Conservation (phyloP, 2,329 filamentous ascomycete species). For the Ceratocystis lukuohia region DNA sequence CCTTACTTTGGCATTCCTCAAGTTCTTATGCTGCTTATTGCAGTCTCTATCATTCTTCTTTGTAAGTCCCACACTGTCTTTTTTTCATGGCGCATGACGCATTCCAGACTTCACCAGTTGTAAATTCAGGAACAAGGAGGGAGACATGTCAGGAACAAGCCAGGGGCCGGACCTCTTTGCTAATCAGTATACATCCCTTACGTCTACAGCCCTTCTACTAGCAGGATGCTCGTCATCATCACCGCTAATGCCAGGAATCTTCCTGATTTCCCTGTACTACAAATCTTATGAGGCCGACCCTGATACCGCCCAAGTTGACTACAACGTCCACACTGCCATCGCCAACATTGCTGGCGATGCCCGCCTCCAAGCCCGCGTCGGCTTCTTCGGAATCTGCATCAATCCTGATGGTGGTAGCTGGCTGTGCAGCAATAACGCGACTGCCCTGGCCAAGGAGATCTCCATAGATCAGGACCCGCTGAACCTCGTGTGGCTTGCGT, state of each 20-base stretch:
- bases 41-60: conserved; percentile 80
- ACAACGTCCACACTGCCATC: conserved; percentile 72
- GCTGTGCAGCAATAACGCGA: conserved; percentile 95
- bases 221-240: conserved; percentile 96
- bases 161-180: not conserved
- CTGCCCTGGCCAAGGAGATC: conserved; percentile 77
- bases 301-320: conserved; percentile 78
- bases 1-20: conserved; percentile 64
- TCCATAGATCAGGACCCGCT: conserved; percentile 86
- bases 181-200: conserved; percentile 9
- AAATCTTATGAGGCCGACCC: conserved; percentile 70
- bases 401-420: conserved; percentile 81
- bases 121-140: conserved; percentile 1
- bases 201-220: conserved; percentile 60
- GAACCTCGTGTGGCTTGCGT: conserved; percentile 92
- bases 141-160: not conserved
- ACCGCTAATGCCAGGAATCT: conserved; percentile 86
- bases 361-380: conserved; percentile 76
- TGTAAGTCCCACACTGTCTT: conserved; percentile 46
- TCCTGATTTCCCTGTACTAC: conserved; percentile 97
- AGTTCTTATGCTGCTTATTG: conserved; percentile 95
- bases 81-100: not conserved
- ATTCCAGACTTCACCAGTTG: not conserved
- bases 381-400: conserved; percentile 96
- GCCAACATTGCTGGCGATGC: conserved; percentile 79